Conservation (phyloP, 225 moss, liverwort and hornwort species). For the Bryoerythrophyllum caledonicum region DNA sequence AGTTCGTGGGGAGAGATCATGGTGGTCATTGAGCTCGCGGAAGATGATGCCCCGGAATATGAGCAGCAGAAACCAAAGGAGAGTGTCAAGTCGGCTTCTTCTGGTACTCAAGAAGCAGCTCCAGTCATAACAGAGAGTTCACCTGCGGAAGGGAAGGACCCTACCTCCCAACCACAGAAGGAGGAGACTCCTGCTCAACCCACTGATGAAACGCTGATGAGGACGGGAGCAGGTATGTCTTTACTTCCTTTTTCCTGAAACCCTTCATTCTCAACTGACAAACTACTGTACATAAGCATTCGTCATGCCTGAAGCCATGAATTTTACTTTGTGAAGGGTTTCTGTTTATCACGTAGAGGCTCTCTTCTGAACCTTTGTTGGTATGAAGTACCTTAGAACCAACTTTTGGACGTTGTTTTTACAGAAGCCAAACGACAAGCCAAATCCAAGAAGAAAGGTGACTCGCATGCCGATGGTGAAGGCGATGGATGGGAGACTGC, state of each 20-base stretch:
- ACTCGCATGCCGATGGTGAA: conserved; percentile 44
- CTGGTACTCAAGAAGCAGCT: conserved; percentile 9
- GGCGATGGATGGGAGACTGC: conserved; percentile 87
- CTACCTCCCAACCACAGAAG: conserved; percentile 12
- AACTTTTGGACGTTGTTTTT: conserved; percentile 5
- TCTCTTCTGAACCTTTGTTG: not conserved
- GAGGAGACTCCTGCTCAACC: conserved; percentile 7
- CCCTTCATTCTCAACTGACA: not conserved
- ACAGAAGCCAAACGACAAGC: conserved; percentile 27
- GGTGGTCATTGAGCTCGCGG: conserved; percentile 49
- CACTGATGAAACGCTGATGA: conserved; percentile 18
- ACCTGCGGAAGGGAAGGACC: conserved; percentile 19
- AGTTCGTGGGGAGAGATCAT: conserved; percentile 28
- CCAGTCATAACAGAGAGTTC: conserved; percentile 17
- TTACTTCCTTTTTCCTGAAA: not conserved
- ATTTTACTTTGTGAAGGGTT: not conserved
- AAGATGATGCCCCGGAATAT: conserved; percentile 36
- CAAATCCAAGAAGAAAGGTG: conserved; percentile 45
- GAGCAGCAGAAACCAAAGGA: conserved; percentile 25
- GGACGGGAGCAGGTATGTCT: conserved; percentile 13
- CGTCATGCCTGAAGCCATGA: not conserved
- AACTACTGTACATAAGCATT: not conserved
- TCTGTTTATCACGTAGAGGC: not conserved
- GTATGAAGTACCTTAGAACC: not conserved
- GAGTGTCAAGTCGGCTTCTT: conserved; percentile 20